These are phyloP conservation scores for Lithohypha guttulata DNA, from an alignment of 2,329 filamentous ascomycete genomes.

Conservation along the genomic window DNA sequence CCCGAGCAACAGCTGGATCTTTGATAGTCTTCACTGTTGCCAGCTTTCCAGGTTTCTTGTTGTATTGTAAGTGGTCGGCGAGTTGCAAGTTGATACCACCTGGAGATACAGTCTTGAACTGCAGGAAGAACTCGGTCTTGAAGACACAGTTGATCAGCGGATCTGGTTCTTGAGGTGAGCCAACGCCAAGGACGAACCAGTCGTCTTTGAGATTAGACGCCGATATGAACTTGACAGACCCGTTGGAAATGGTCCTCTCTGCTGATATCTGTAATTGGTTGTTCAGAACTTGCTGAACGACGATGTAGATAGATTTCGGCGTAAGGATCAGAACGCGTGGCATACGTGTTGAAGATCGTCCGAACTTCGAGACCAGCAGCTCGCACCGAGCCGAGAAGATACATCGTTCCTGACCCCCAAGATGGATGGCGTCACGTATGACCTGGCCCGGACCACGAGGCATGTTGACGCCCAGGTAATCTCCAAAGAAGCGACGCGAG, in stretches of 20 bases:
- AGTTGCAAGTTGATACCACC: conserved; percentile 75
- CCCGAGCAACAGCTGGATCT: conserved; percentile 60
- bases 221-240: conserved; percentile 79
- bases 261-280: conserved; percentile 69
- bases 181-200: conserved; percentile 88
- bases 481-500: conserved; percentile 82
- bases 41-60: conserved; percentile 93
- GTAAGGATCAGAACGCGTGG: conserved; percentile 79
- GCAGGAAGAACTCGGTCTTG: conserved; percentile 95
- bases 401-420: conserved; percentile 61
- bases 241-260: conserved; percentile 72
- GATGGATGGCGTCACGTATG: conserved; percentile 62
- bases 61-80: conserved; percentile 77
- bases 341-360: conserved; percentile 86
- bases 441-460: conserved; percentile 67
- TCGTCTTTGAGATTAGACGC: conserved; percentile 77
- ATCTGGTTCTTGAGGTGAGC: conserved; percentile 84
- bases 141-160: conserved; percentile 87
- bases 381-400: conserved; percentile 90
- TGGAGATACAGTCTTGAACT: conserved; percentile 69
- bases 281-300: conserved; percentile 74
- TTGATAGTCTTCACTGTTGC: conserved; percentile 81
- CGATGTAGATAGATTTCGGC: conserved; percentile 74
- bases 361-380: conserved; percentile 84
- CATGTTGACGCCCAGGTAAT: conserved; percentile 85